Conservation (phyloP, 2,329 filamentous ascomycete genomes). For the Monilinia polystroma region DNA sequence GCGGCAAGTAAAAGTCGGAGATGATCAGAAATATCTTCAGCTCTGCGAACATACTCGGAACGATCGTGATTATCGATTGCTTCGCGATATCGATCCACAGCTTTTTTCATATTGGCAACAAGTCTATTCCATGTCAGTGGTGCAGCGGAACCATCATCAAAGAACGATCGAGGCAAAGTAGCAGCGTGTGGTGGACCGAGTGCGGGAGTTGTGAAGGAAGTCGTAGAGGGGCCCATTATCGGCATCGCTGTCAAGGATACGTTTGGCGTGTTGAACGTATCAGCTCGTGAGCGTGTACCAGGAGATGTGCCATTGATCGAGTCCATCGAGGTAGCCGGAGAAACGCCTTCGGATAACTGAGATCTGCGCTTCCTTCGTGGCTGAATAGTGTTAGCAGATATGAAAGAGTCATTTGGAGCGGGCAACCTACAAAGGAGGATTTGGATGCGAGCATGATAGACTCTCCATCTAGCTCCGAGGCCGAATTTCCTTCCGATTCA, state of each 20-base stretch:
- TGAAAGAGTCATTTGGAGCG: constrained; percentile 11
- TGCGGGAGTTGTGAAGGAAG: constrained; percentile 57
- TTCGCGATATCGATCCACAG: constrained; percentile 86
- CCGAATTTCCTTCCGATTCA: constrained; percentile 80
- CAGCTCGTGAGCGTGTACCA: constrained; percentile 55
- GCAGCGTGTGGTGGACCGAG: constrained; percentile 42
- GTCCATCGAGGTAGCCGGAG: constrained; percentile 87
- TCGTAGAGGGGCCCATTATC: constrained; percentile 41
- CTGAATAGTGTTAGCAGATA: constrained; percentile 42
- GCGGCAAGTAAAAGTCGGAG: constrained; percentile 89
- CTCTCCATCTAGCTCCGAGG: constrained; percentile 79
- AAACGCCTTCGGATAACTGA: constrained; percentile 61
- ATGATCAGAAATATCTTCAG: constrained; percentile 98
- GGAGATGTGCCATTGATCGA: constrained; percentile 74
- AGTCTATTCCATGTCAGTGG: constrained; percentile 86
- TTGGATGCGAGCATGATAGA: constrained; percentile 67
- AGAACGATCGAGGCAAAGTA: constrained; percentile 76
- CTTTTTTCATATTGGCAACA: constrained; percentile 87
- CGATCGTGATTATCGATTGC: constrained; percentile 81
- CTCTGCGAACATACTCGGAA: constrained; percentile 86
- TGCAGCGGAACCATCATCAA: constrained; percentile 80
- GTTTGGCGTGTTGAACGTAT: constrained; percentile 53
- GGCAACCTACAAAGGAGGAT: constrained; percentile 61
- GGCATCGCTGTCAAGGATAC: constrained; percentile 46
- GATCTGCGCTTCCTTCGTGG: constrained; percentile 65